Conservation (phyloP, 1,284 basidiomycete species). For the Athelia psychrophila region DNA sequence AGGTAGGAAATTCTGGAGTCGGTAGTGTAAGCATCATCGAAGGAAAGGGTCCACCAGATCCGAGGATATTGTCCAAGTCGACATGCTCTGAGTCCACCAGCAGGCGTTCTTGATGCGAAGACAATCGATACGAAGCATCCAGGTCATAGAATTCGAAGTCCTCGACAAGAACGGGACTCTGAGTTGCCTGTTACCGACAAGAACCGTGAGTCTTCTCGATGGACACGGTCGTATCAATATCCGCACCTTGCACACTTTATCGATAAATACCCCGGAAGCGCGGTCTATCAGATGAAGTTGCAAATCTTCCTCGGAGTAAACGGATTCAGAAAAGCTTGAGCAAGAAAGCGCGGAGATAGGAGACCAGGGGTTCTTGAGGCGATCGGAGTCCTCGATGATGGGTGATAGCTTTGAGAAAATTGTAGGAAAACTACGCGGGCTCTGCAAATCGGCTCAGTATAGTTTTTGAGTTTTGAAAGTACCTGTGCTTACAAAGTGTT, state of each 20-base stretch:
- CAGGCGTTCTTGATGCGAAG: background rate
- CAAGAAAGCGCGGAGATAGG: background rate
- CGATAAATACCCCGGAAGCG: background rate
- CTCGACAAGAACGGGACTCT: background rate
- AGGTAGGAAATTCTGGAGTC: background rate
- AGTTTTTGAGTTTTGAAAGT: background rate
- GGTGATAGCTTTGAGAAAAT: background rate
- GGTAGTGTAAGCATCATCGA: background rate
- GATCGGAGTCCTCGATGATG: background rate
- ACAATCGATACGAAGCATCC: background rate
- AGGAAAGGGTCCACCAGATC: background rate
- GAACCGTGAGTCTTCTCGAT: no score
- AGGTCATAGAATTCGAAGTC: conserved; percentile 1
- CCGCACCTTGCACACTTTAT: background rate
- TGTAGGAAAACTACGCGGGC: background rate
- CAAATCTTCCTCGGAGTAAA: conserved; percentile 1
- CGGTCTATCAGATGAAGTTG: background rate
- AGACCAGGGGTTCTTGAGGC: background rate
- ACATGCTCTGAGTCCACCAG: no score
- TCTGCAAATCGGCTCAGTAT: background rate
- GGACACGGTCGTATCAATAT: no score
- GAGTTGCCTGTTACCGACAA: background rate
- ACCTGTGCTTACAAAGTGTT: background rate
- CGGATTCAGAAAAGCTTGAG: background rate
- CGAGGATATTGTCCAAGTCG: no score